Conservation (phyloP, 768 basidiomycete species). For the Calocybe gangraenosa region DNA sequence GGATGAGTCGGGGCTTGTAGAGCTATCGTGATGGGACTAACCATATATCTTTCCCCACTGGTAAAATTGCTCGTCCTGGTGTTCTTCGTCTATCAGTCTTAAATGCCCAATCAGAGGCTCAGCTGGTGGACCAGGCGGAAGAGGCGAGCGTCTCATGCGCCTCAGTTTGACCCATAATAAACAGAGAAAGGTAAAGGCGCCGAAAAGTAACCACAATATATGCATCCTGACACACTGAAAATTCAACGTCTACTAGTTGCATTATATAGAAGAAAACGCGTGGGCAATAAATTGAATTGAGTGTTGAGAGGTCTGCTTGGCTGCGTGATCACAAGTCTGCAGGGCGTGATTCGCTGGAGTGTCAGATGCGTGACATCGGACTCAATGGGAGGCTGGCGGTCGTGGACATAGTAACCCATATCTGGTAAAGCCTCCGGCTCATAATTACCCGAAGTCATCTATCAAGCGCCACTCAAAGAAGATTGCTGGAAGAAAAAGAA, state of each 20-base stretch:
- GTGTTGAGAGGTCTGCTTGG: too few relatives aligned
- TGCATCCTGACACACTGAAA: neutral
- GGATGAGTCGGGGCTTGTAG: neutral
- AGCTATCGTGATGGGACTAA: neutral
- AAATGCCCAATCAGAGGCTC: conserved; percentile 17
- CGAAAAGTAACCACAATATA: neutral
- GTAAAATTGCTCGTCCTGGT: conserved; percentile 13
- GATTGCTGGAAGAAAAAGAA: neutral
- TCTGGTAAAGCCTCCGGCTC: too few relatives aligned
- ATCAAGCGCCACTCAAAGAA: too few relatives aligned
- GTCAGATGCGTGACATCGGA: too few relatives aligned
- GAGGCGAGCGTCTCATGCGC: neutral
- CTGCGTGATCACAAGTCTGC: too few relatives aligned
- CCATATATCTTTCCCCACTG: conserved; percentile 16
- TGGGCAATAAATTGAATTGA: neutral
- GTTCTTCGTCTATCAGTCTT: conserved; percentile 4
- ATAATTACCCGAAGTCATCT: too few relatives aligned
- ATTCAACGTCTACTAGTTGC: neutral
- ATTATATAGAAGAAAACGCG: neutral
- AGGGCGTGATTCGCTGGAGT: too few relatives aligned
- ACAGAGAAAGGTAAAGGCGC: neutral
- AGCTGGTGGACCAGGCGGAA: conserved; percentile 17
- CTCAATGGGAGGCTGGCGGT: too few relatives aligned
- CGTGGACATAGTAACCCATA: too few relatives aligned
- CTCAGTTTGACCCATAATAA: neutral